phyloP scores from a whole-genome alignment of 495 filamentous ascomycete species.

The Penicillium canariense region DNA sequence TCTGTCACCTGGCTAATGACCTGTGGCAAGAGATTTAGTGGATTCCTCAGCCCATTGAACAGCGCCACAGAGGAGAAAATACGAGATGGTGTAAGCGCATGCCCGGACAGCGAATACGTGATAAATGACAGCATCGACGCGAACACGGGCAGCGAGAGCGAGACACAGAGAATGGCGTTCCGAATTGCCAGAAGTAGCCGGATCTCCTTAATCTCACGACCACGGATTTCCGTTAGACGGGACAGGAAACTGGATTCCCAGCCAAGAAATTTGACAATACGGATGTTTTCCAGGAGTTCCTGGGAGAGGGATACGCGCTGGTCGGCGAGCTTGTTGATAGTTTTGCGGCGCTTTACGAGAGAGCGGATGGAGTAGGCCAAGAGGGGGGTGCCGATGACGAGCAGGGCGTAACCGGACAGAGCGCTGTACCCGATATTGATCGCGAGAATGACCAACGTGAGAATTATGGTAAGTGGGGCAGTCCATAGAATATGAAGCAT shows the following conservation, averaged over 20 bases:
- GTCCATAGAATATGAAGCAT: conserved; percentile 92
- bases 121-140: conserved; percentile 96
- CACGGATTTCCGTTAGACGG: conserved; percentile 71
- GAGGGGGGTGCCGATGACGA: conserved; percentile 72
- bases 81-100: conserved; percentile 68
- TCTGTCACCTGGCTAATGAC: conserved; percentile 88
- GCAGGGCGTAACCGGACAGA: conserved; percentile 78
- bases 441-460: conserved; percentile 74
- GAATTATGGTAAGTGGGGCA: conserved; percentile 69
- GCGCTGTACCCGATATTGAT: conserved; percentile 87
- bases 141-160: conserved; percentile 78
- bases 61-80: conserved; percentile 91
- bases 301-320: conserved; percentile 87
- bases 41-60: conserved; percentile 88
- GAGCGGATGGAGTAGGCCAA: conserved; percentile 69
- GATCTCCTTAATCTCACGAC: conserved; percentile 71
- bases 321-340: conserved; percentile 90
- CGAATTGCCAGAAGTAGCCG: conserved; percentile 77
- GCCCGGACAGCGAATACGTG: conserved; percentile 76
- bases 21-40: conserved; percentile 81
- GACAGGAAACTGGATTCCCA: conserved; percentile 86
- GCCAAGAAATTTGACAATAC: conserved; percentile 96
- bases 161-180: conserved; percentile 79
- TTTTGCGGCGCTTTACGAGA: conserved; percentile 66
- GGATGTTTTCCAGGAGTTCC: conserved; percentile 84